Evolutionary conservation across 2,329 filamentous ascomycete species (phyloP).

Genomic region (Teratosphaeria viscida): DNA sequence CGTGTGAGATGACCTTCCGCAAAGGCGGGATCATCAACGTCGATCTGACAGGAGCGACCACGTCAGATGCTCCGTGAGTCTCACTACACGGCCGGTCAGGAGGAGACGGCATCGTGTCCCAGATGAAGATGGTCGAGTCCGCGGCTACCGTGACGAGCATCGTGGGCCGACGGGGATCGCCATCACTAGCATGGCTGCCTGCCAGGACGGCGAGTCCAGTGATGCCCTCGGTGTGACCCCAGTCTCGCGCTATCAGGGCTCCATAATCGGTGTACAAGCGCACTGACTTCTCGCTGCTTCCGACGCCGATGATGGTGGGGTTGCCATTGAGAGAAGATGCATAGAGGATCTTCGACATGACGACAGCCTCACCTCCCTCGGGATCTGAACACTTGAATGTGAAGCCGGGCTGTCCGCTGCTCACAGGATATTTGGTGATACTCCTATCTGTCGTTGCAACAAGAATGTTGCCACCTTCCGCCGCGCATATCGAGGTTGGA

Average conservation of each 20-base stretch:
- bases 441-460: conserved; percentile 54
- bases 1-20: conserved; percentile 74
- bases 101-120: conserved; percentile 24
- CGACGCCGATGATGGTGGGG: conserved; percentile 73
- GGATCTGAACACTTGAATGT: conserved; percentile 78
- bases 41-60: background rate
- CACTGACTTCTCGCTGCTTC: conserved; percentile 91
- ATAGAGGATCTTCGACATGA: conserved; percentile 66
- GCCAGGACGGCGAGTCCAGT: conserved; percentile 61
- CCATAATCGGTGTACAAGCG: conserved; percentile 79
- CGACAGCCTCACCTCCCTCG: conserved; percentile 68
- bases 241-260: conserved; percentile 72
- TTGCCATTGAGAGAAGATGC: conserved; percentile 46
- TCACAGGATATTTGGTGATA: conserved; percentile 42
- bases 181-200: conserved; percentile 27
- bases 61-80: background rate
- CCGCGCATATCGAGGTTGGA: conserved; percentile 71
- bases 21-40: conserved; percentile 59
- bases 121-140: conserved; percentile 42
- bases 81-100: conserved; percentile 2
- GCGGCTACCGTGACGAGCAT: conserved; percentile 38
- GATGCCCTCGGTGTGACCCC: conserved; percentile 90
- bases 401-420: conserved; percentile 57
- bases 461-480: conserved; percentile 47
- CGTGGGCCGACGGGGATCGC: background rate